Evolutionary conservation across 768 basidiomycete species (phyloP).

Genomic region (Phlebiopsis flavidoalba): DNA sequence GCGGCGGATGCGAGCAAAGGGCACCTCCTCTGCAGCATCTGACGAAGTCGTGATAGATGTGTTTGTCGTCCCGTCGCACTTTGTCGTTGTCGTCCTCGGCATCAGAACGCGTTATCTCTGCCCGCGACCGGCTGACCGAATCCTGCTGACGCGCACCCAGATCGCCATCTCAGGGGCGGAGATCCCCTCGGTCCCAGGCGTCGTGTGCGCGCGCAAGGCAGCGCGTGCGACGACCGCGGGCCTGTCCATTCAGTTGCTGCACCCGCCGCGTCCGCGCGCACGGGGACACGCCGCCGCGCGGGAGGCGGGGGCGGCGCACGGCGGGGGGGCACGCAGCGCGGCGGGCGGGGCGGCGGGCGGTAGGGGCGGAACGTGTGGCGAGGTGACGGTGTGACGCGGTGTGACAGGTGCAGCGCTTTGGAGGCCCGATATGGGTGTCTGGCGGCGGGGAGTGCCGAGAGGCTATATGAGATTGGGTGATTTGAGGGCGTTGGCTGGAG

Average conservation of each 20-base stretch:
- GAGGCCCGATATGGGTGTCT: background rate
- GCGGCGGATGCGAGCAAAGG: background rate
- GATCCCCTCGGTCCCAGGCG: background rate
- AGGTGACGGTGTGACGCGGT: background rate
- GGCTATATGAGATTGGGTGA: constrained; percentile 4
- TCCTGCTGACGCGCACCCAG: background rate
- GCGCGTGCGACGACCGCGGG: background rate
- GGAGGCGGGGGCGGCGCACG: background rate
- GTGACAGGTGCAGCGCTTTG: background rate
- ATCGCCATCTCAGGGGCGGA: background rate
- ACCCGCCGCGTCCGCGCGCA: background rate
- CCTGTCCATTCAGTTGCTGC: background rate
- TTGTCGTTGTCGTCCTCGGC: background rate
- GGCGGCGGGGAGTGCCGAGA: constrained; percentile 10
- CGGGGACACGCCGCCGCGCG: background rate
- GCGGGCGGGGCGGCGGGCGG: background rate
- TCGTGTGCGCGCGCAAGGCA: background rate
- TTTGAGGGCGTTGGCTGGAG: background rate
- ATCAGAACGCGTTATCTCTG: background rate
- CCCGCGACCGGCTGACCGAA: background rate
- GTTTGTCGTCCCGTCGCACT: background rate
- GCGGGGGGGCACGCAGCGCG: background rate
- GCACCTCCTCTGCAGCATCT: no score
- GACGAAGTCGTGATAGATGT: background rate
- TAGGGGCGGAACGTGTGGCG: background rate